These are phyloP conservation scores for Azolla pinnata DNA, from an alignment of 75 land plant genomes.

Conservation along the genomic window DNA sequence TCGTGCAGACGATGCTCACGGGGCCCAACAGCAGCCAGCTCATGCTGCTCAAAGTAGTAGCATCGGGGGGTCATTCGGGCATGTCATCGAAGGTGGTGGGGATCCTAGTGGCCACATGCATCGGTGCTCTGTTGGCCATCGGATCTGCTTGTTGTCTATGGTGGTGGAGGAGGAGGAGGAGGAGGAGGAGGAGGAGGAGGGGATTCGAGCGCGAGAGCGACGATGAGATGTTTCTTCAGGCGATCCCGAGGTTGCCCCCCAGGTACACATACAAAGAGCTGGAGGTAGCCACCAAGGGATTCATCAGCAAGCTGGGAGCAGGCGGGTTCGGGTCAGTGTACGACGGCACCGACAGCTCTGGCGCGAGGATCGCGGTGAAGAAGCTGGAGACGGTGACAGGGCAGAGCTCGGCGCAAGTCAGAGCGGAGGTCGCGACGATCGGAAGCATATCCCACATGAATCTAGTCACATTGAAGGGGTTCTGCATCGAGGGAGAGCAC, in stretches of 20 bases:
- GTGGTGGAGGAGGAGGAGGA: too few relatives aligned
- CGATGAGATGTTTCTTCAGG: too few relatives aligned
- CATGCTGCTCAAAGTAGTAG: not conserved
- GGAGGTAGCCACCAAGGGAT: not conserved
- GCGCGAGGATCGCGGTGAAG: conserved; percentile 52
- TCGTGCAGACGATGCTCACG: conserved; percentile 3
- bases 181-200: too few relatives aligned
- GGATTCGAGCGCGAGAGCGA: too few relatives aligned
- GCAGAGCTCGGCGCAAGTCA: conserved; percentile 51
- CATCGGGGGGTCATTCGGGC: not conserved
- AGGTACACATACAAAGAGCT: not conserved
- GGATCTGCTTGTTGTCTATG: too few relatives aligned
- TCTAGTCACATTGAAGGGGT: conserved; percentile 54
- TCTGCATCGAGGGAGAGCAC: conserved; percentile 51
- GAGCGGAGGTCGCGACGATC: conserved; percentile 50
- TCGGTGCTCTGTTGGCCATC: too few relatives aligned
- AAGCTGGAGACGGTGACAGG: conserved; percentile 53
- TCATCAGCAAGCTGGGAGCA: conserved; percentile 36
- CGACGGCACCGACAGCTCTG: conserved; percentile 48
- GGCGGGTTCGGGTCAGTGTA: conserved; percentile 62
- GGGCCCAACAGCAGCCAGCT: conserved; percentile 14
- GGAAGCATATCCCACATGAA: conserved; percentile 61
- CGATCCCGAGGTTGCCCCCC: not conserved
- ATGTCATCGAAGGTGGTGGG: too few relatives aligned
- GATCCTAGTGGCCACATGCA: too few relatives aligned